Evolutionary conservation across 176 grass and related monocot genomes (phyloP), one percentile per base, ranked within the genome.

Genomic region (Dendrocalamus sinicus): DNA sequence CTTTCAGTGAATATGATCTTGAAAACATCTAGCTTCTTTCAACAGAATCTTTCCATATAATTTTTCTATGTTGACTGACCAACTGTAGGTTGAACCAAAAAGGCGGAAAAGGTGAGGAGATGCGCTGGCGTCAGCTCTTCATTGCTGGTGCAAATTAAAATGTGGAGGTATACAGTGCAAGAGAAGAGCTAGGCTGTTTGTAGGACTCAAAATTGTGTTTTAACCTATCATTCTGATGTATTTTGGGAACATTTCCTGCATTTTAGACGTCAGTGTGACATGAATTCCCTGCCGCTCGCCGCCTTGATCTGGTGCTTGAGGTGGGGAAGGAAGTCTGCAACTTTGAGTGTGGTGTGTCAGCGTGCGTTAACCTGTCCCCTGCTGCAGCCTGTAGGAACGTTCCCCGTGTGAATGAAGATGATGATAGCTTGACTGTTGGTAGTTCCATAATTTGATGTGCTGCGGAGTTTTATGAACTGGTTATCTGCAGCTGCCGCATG

Each of bases 51-150:
- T 84, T 72, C 30, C 20, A 30, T 62, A 35, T 84, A 64, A 67
- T 12, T 14, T 70, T 41, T 60, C 0, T 78, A 5, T 84, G 72
- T 28, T 70, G 12, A 48, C 71, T 60, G 50, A 61, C 69, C 44
- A 70, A 61, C 60, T 86, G 88, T 80, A 97, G 95, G 87, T 73
- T 70, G 95, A 94, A 48, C 55, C 89, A 65, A 97, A 97, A 68
- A 91, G 87, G 82, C 77, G 84, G 73, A 97, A 97, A 85, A 91
- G 84, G 87, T 65, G 65, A 73, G 67, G 87, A 85, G 46, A 83
- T 80, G 24, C 24, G 6, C 46, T 30, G 72, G 84, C 16, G 39
- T 46, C 86, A 82, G 85, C 77, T 78, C 84, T 16, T 75, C 17
- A 14, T 67, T 88, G 70, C 76, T 89, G 71, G 65, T 82, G 81